Evolutionary conservation across 352 stramenopile genomes (phyloP), one percentile per base, ranked within the genome.

Genomic region (Pythium sp.): DNA sequence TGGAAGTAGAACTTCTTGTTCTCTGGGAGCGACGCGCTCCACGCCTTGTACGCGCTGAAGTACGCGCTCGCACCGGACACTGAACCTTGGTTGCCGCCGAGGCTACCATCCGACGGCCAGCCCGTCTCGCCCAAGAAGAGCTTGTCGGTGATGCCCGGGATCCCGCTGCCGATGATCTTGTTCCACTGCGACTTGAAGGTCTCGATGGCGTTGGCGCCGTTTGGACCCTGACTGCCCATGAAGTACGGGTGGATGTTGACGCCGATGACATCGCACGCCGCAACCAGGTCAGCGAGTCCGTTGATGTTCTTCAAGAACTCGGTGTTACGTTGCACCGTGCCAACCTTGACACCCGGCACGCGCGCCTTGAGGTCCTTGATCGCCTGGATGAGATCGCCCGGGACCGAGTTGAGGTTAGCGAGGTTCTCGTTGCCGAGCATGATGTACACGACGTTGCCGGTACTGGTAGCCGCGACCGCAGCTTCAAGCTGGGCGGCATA

Each of bases 351-450:
- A 49, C 68, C 67, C 28, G 62, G 75, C 22, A 85, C 74, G 34
- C 76, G 68, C 5, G 64, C 53, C 70, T 90, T 89, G 72, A 90
- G 78, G 32, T 71, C 58, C 53, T 78, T 60, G 64, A 90, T 90
- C 41, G 84, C 69, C n/a, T 69, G 59, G 67, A 82, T 79, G 70
- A 87, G 82, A 34, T 62, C 73, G 11, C 68, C 70, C 0, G 79
- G 78, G 15, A 86, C 74, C 28, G 65, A 75, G 20, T 30, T 47
- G 22, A 59, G 54, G 9, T 64, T 60, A 1, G 68, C 76, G 60
- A 89, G 66, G 77, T 92, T 90, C 72, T 92, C 83, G 63, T 92
- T 92, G 22, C 81, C 83, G 30, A 90, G 76, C 64, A 92, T 86
- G 58, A 92, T 84, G 72, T 74, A 76, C 60, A 73, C 69, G 12